Evolutionary conservation across 106 monocot genomes (phyloP), one percentile per base, ranked within the genome.

Genomic region (Platanthera guangdongensis): DNA sequence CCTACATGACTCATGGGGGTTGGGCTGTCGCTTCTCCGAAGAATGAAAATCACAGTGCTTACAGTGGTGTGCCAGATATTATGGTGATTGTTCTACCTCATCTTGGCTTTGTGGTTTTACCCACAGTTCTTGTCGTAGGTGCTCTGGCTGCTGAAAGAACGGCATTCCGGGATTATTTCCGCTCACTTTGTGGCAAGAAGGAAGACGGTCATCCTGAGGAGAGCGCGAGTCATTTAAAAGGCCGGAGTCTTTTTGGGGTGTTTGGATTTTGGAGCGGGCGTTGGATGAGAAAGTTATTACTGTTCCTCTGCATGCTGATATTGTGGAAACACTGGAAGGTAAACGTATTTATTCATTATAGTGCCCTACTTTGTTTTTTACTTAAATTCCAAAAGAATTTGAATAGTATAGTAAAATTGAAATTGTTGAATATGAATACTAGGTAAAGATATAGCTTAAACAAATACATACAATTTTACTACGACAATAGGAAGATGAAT

Each of bases 71-170:
- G 71, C 99, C 99, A 71, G 94, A 99, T 84, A 78, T 99, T 47
- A 94, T 99, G 88, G 99, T 99, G 9, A 76, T 99, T 71, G 90
- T 92, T 79, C 64, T 99, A 32, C 91, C 94, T 74, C 99, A 99
- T 75, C 85, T 99, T 22, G 86, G 76, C 71, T 90, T 91, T 82
- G 99, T 99, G 11, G 83, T 94, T 81, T 77, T 99, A 32, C 91
- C 94, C 46, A 74, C 94, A 19, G 75, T 92, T 73, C 75, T 92
- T 77, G 81, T 94, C 30, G 75, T 83, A 77, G 84, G 82, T 78
- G 87, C 86, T 52, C 81, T 99, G 79, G 83, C 76, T 65, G 89
- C 92, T 47, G 99, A 99, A 80, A 84, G 82, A 82, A 83, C 75
- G 71, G 76, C 85, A 75, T 86, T 76, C 74, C 76, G 82, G 32